A percentile compares a stretch with the other conserved stretches of the same genome.
These are phyloP conservation scores for Coemansia sp. DNA, from an alignment of 192 early-diverging fungal species.

Conservation along the genomic window DNA sequence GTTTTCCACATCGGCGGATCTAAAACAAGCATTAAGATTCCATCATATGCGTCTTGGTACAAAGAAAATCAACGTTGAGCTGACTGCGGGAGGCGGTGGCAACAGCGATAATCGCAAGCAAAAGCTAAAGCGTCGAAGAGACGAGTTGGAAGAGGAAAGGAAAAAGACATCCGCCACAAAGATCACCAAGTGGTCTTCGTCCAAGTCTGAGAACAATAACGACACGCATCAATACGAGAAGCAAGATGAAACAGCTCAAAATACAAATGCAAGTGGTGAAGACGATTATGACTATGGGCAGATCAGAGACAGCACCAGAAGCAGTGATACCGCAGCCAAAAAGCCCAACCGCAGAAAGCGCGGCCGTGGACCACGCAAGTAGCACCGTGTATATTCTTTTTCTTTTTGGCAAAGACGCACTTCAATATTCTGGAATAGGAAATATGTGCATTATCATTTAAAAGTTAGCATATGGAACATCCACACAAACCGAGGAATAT, in stretches of 20 bases:
- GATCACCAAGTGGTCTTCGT: slow-evolving; percentile 13
- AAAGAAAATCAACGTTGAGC: slow-evolving; percentile 70
- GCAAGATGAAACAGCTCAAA: not conserved
- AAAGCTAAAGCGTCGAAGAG: slow-evolving; percentile 38
- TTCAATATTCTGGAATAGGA: not conserved
- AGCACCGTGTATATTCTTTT: not conserved
- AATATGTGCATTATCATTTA: not conserved
- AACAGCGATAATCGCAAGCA: slow-evolving; percentile 52
- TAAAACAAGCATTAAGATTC: slow-evolving; percentile 66
- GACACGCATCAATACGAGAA: not conserved
- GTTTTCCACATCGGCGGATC: slow-evolving; percentile 55
- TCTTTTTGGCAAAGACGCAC: not conserved
- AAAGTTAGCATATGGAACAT: not conserved
- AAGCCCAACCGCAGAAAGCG: slow-evolving; percentile 49
- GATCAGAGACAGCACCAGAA: slow-evolving; percentile 19
- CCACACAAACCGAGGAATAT: not conserved
- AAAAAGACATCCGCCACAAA: slow-evolving; percentile 20
- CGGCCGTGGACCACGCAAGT: slow-evolving; percentile 36
- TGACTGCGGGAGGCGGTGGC: slow-evolving; percentile 74
- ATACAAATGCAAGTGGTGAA: not conserved
- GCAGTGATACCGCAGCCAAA: slow-evolving; percentile 17
- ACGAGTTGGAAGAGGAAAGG: slow-evolving; percentile 46
- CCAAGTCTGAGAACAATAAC: not conserved
- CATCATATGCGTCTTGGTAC: slow-evolving; percentile 64
- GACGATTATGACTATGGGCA: not conserved